Percentiles rank a stretch among this genome's conserved stretches.
Conservation (phyloP, 345 rosid genomes). For the Camelina sativa region DNA sequence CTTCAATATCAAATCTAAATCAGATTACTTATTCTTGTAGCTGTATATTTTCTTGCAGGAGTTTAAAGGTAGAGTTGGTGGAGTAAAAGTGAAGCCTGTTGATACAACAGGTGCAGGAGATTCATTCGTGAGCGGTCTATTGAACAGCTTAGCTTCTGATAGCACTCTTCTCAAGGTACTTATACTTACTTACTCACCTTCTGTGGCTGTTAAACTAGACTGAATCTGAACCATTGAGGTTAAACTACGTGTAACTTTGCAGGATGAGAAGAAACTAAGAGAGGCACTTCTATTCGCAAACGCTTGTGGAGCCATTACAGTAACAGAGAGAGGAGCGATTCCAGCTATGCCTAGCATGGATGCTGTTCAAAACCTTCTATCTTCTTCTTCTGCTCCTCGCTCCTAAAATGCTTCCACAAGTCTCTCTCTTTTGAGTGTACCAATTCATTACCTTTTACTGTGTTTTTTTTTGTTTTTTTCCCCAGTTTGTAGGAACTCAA, state of each 20-base stretch:
- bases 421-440: not conserved
- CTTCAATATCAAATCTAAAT: not conserved
- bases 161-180: conserved; percentile 52
- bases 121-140: conserved; percentile 77
- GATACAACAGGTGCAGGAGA: conserved; percentile 94
- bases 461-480: conserved; percentile 2
- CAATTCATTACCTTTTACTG: not conserved
- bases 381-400: conserved; percentile 28
- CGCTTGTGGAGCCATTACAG: conserved; percentile 86
- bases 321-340: conserved; percentile 92
- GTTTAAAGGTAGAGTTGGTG: conserved; percentile 71
- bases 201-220: not conserved
- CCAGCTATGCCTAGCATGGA: conserved; percentile 83
- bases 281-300: conserved; percentile 82
- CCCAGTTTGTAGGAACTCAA: conserved; percentile 39
- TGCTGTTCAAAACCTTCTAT: conserved; percentile 61
- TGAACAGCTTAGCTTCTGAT: conserved; percentile 66
- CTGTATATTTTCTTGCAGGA: conserved; percentile 50
- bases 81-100: conserved; percentile 66
- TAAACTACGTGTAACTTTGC: conserved; percentile 20
- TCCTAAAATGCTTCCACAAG: conserved; percentile 20
- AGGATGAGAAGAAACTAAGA: conserved; percentile 83
- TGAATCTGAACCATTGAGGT: not conserved
- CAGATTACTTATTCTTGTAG: conserved; percentile 1
- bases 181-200: not conserved